phyloP scores from a whole-genome alignment of 2,329 filamentous ascomycete species.

The Talaromyces albobiverticillius region DNA sequence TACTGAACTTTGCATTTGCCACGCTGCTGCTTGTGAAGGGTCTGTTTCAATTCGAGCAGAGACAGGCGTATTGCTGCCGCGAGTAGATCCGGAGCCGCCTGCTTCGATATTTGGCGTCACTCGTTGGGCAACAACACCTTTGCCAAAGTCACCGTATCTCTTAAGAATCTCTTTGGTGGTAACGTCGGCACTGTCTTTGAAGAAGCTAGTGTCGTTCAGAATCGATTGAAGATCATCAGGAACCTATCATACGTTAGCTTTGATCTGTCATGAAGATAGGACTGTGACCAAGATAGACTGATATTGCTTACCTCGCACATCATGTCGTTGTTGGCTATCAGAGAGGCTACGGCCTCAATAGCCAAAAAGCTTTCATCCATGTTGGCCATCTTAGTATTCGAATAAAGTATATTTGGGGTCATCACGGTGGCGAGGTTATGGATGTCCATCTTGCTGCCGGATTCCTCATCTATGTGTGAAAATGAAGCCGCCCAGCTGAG shows the following conservation, averaged over 20 bases:
- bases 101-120: constrained; percentile 49
- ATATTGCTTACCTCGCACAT: constrained; percentile 85
- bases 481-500: constrained; percentile 97
- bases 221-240: constrained; percentile 87
- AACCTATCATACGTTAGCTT: constrained; percentile 57
- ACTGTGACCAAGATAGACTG: background rate
- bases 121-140: constrained; percentile 58
- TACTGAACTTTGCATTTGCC: constrained; percentile 80
- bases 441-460: constrained; percentile 97
- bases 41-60: constrained; percentile 79
- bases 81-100: constrained; percentile 39
- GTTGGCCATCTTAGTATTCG: constrained; percentile 63
- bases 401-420: constrained; percentile 88
- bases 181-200: constrained; percentile 78
- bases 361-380: constrained; percentile 89
- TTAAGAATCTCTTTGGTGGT: constrained; percentile 97
- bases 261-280: constrained; percentile 74
- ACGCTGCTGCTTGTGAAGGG: constrained; percentile 65
- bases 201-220: constrained; percentile 76
- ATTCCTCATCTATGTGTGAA: constrained; percentile 94
- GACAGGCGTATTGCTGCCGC: constrained; percentile 43
- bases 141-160: constrained; percentile 80
- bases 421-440: constrained; percentile 97
- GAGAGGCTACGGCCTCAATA: constrained; percentile 85
- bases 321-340: constrained; percentile 90